Percentiles rank a stretch among this genome's conserved stretches.
These are phyloP conservation scores for Exophiala sp. DNA, from an alignment of 2,329 filamentous ascomycete genomes.

Conservation along the genomic window DNA sequence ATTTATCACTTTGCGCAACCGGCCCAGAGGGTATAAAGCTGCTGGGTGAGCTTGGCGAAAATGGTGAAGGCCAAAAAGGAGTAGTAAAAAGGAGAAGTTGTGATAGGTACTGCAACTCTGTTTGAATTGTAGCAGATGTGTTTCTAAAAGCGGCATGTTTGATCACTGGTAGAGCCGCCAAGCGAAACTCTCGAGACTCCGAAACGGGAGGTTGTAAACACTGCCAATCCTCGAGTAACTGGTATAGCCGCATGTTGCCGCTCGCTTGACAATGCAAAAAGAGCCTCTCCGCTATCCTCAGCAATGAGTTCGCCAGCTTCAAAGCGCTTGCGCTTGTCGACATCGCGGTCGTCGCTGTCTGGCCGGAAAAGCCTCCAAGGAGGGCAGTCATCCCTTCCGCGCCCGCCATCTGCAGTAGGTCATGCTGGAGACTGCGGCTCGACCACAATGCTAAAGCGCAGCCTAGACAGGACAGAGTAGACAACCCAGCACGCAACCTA, in stretches of 20 bases:
- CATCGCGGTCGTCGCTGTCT: slow-evolving; percentile 24
- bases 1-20: no score
- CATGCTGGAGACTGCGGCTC: background rate
- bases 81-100: no score
- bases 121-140: no score
- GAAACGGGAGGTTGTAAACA: background rate
- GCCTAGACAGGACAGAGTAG: slow-evolving; percentile 27
- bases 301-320: slow-evolving; percentile 27
- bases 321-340: slow-evolving; percentile 26
- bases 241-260: no score
- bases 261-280: background rate
- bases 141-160: no score
- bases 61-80: no score
- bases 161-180: no score
- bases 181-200: background rate
- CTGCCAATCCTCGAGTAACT: background rate
- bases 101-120: no score
- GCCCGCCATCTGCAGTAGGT: slow-evolving; percentile 20
- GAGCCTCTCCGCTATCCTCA: background rate
- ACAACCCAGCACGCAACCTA: slow-evolving; percentile 47
- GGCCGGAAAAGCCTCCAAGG: slow-evolving; percentile 24
- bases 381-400: slow-evolving; percentile 20
- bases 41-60: no score
- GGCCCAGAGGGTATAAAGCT: no score
- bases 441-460: background rate